Evolutionary conservation across 2,329 filamentous ascomycete genomes (phyloP), one percentile per base, ranked within the genome.

Genomic region (Stachybotrys chlorohalonatus): DNA sequence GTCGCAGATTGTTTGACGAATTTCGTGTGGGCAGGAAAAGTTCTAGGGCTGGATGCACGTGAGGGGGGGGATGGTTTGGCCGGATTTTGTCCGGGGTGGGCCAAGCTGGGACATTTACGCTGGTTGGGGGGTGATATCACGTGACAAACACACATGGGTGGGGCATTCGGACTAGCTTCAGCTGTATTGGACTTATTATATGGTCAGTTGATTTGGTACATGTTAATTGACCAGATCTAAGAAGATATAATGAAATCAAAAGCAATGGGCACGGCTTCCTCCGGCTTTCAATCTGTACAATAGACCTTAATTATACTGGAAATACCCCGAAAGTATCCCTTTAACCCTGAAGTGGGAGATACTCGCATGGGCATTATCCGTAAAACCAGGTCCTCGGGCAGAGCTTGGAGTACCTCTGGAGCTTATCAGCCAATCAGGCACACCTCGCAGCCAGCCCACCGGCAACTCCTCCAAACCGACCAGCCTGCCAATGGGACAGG

Each of bases 1-100:
- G 59, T 70, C 69, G 67, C 69, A 65, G 69, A 70, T 64, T 67
- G 63, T 64, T 72, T 66, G 63, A 63, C 65, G 65, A 69, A 67
- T 67, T 67, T 68, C 66, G 68, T 73, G 72, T 73, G 72, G 71
- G 70, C 70, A 62, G 67, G 64, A 70, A 72, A 75, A 73, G 65
- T 72, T 72, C 70, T 72, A 73, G 73, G 72, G 72, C 71, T 71
- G 61, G 63, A 59, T 60, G 62, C 70, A 73, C 70, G 70, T 73
- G 69, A 73, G 67, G 61, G 63, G 63, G 51, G 62, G 61, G 58
- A 52, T 42, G 15, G 31, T 32, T 42, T n/a, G 36, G 31, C 49
- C 49, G 49, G 31, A 36, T 11, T 51, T 51, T n/a, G 46, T 16
- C 46, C 17, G 15, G 2, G 15, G 46, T 47, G 46, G 46, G 39